Base-by-base conservation (phyloP, 2,329 filamentous ascomycete genomes). In the Allantophomopsis cytisporea region DNA sequence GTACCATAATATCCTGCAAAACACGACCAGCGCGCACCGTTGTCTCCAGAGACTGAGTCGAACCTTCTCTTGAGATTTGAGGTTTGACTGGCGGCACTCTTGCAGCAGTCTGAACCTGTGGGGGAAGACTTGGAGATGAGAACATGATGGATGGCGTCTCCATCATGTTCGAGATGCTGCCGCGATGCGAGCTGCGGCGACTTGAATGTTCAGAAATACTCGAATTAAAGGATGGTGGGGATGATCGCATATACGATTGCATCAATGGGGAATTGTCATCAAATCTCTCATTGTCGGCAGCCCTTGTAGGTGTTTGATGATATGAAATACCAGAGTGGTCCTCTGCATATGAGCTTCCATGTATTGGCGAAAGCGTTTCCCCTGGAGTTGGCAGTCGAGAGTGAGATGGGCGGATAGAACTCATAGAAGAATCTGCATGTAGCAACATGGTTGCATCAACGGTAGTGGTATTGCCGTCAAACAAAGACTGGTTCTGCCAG, bases 71-170 rank as follows among this genome's bases (percentile, higher is more conserved):
- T 28, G 23, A 28, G 23, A 28, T 28, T 28, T 28, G 23, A 8
- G 31, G 31, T 12, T 17, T 34, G n/a, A 14, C 11, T 15, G 31
- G n/a, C 4, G 14, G 14, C 31, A 14, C 16, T 17, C 13, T 17
- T 14, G 38, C 34, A 21, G 21, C 30, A 32, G 31, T 18, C 30
- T 30, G 16, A 34, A 51, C 45, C 21, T 45, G 52, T 15, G 53
- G 52, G 17, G 53, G 54, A 35, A 56, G 45, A 14, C 52, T 45
- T 31, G 54, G 55, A 14, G 55, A 57, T 12, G 54, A 56, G 39
- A 56, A 57, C 7, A 52, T 36, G 12, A 55, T 55, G 8, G 51
- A 51, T 20, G 52, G 53, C 7, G 53, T 56, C 38, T 54, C 48
- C 21, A 47, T 46, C 11, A 43, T 33, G 32, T 47, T 43, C 15